Base-by-base conservation (phyloP, 768 basidiomycete genomes). In the Calocera cornea region DNA sequence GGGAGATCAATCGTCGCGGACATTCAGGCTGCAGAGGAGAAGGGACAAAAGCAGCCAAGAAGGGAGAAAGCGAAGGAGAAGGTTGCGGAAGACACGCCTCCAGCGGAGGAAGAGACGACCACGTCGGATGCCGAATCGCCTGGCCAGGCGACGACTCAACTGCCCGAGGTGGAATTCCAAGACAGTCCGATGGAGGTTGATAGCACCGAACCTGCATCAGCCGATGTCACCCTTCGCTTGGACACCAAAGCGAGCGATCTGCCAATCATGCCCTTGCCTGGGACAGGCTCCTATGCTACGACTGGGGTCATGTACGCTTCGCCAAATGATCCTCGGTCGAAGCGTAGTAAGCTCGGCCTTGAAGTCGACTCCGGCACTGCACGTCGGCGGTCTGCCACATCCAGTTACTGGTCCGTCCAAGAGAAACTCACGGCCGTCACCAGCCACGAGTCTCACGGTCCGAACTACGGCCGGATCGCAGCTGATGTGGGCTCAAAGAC, bases 1-100 rank as follows among this genome's bases (percentile, higher is more conserved):
- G 88, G 90, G 63, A 89, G 90, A 71, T 90, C 86, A 1, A 76
- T 95, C 65, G 79, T 95, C 65, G 80, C 88, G 19, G 92, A 94
- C 76, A 92, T 95, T 41, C 70, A 47, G 19, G 44, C 44, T 19
- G 44, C 24, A 24, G 44, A 47, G 44, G 24, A 47, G 44, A 47
- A 47, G 19, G 24, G 36, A 38, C 36, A 47, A 19, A 47, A 72
- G 54, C 68, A 68, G 19, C 67, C 68, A 2, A 68, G 40, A 60
- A 67, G 63, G 64, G 65, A 36, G 31, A 68, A 60, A 44, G 65
- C 66, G 14, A 67, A 67, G 29, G 54, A 69, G 63, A 69, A 68
- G n/a, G 69, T 67, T 36, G 65, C 68, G 24, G 70, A 72, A 11
- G 71, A 72, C 5, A 69, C 70, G 16, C 65, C 64, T 29, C 24